Percentiles rank a stretch among this genome's conserved stretches.
Evolutionary conservation across 768 basidiomycete genomes (phyloP).

Genomic region (Leccinellum rugosiceps): DNA sequence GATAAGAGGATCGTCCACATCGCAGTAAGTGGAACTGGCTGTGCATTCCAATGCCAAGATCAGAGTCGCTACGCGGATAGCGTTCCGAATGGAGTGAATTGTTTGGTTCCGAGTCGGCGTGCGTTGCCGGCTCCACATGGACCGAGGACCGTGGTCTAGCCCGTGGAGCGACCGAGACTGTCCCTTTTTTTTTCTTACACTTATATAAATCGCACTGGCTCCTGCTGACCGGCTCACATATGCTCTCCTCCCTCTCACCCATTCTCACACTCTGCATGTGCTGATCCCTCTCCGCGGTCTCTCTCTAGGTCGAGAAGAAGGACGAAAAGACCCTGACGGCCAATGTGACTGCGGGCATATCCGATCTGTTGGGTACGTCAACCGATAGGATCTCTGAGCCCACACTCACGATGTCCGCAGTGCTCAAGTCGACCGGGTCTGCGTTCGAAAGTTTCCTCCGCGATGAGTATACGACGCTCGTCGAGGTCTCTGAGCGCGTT

Average conservation of each 20-base stretch:
- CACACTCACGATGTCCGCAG: conserved; percentile 34
- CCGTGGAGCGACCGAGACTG: conserved; percentile 19
- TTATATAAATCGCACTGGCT: conserved; percentile 14
- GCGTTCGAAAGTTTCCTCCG: conserved; percentile 77
- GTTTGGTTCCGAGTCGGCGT: too few species aligned
- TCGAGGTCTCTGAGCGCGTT: conserved; percentile 81
- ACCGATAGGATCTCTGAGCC: background rate
- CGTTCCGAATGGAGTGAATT: conserved; percentile 16
- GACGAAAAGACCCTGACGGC: conserved; percentile 64
- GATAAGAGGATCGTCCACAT: conserved; percentile 74
- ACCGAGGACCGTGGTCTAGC: conserved; percentile 11
- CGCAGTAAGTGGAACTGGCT: conserved; percentile 40
- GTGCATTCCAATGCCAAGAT: conserved; percentile 4
- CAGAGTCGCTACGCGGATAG: background rate
- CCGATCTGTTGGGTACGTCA: conserved; percentile 73
- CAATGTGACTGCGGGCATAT: conserved; percentile 63
- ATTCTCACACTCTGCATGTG: background rate
- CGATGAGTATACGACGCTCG: conserved; percentile 88
- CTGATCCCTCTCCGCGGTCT: background rate
- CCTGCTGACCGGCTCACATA: background rate
- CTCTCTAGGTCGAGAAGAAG: conserved; percentile 57
- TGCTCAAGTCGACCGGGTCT: conserved; percentile 88
- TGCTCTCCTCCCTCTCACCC: background rate
- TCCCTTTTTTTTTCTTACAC: background rate
- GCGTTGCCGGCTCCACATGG: conserved; percentile 25